These are phyloP conservation scores for Boletus semigastroideus DNA, from an alignment of 1,284 basidiomycete species.

Conservation along the genomic window DNA sequence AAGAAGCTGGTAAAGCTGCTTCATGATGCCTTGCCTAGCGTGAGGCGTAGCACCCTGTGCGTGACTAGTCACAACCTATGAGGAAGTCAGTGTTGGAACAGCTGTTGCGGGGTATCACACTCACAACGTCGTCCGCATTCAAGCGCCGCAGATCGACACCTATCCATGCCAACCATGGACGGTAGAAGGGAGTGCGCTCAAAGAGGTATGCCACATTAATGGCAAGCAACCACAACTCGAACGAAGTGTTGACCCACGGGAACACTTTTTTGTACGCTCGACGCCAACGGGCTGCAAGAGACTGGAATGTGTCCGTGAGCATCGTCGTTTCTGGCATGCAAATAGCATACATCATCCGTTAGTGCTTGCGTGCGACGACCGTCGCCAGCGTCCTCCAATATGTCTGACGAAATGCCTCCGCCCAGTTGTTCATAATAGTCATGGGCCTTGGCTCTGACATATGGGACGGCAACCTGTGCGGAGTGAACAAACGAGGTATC, in stretches of 20 bases:
- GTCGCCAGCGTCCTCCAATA: constrained; percentile 57
- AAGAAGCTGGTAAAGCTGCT: constrained; percentile 46
- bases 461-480: constrained; percentile 81
- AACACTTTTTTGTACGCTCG: constrained; percentile 70
- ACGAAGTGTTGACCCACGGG: constrained; percentile 77
- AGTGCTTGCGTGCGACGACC: constrained; percentile 44
- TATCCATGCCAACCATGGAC: constrained; percentile 89
- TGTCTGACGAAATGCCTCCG: constrained; percentile 69
- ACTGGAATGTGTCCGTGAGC: constrained; percentile 31
- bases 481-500: constrained; percentile 1
- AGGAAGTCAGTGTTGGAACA: constrained; percentile 5
- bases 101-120: constrained; percentile 22
- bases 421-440: constrained; percentile 91
- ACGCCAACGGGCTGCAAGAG: constrained; percentile 48
- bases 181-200: constrained; percentile 82
- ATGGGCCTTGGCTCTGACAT: constrained; percentile 83
- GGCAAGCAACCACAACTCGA: constrained; percentile 80
- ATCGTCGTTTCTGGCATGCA: constrained; percentile 1
- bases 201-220: constrained; percentile 93
- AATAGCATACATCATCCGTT: constrained; percentile 47
- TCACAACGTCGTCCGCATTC: constrained; percentile 72
- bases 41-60: constrained; percentile 36
- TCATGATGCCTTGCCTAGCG: constrained; percentile 38
- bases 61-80: constrained; percentile 44
- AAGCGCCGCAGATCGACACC: constrained; percentile 81